Evolutionary conservation across 2,329 filamentous ascomycete genomes (phyloP), one percentile per base, ranked within the genome.

Genomic region (Colletotrichum australisinense): DNA sequence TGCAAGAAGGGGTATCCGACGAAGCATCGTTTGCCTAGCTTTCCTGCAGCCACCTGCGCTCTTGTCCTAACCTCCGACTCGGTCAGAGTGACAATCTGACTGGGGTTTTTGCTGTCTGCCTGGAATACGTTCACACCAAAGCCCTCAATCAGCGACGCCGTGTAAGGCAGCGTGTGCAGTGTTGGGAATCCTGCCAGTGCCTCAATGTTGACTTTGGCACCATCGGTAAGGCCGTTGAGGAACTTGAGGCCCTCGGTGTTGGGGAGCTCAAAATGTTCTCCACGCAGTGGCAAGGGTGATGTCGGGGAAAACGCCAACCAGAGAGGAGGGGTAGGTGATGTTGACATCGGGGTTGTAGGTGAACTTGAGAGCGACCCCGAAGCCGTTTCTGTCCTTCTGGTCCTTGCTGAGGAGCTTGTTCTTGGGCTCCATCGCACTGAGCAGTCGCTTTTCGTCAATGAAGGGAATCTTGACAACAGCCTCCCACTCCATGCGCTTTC

Each of bases 401-500:
- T 93, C 94, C 2, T 92, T 88, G 3, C 91, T 91, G n/a, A 99
- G 87, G 2, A 93, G 84, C 55, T 92, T 86, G 76, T 98, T 95
- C 81, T 93, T 95, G 7, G 95, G 92, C 19, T 89, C 92, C 94
- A 99, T 98, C 8, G 96, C 97, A 49, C 87, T 85, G 68, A 99
- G 87, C 2, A 99, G 86, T 30, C 97, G 91, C 78, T 93, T 91
- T 82, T 99, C 96, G 72, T 99, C 95, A 75, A 99, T 99, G 83
- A 99, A 99, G 0, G 97, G 97, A 79, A 99, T 99, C 83, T 98
- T 99, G 76, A 99, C 95, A 49, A 99, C 96, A 32, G 97, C 97
- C 81, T 99, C 97, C 97, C 97, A 99, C 76, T 99, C 97, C 93
- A 98, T 97, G 86, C 98, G 99, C 87, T 99, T 99, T 73, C 97